These are phyloP conservation scores for Aureobasidium sp. DNA, from an alignment of 2,329 filamentous ascomycete species.

Conservation along the genomic window DNA sequence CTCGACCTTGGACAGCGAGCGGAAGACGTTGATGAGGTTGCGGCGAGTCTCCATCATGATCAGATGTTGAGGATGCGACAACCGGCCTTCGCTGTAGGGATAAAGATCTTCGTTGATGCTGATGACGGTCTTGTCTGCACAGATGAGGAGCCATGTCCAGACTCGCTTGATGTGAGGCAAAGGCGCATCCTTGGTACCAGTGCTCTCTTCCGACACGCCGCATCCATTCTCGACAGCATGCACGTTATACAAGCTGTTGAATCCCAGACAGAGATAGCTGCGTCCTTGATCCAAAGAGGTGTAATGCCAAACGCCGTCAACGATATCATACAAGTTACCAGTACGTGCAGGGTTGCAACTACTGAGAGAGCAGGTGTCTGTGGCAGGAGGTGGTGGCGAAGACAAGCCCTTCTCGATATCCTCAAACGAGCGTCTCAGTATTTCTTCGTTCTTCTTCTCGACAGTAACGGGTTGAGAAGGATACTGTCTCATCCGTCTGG, in stretches of 20 bases:
- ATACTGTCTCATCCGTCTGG: constrained; percentile 25
- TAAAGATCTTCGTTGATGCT: constrained; percentile 58
- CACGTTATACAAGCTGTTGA: constrained; percentile 59
- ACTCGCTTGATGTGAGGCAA: constrained; percentile 47
- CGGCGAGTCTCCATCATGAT: constrained; percentile 46
- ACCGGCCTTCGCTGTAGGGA: constrained; percentile 27
- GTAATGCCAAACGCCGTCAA: constrained; percentile 68
- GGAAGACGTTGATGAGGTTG: constrained; percentile 55
- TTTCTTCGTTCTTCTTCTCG: not conserved
- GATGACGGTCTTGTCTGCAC: constrained; percentile 62
- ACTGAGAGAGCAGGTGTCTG: constrained; percentile 30
- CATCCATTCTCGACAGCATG: constrained; percentile 28
- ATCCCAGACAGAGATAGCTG: constrained; percentile 64
- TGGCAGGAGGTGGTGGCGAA: constrained; percentile 14
- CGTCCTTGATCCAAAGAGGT: constrained; percentile 63
- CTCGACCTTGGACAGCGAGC: constrained; percentile 50
- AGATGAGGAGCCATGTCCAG: constrained; percentile 67
- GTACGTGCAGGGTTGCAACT: constrained; percentile 25
- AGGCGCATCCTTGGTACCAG: constrained; percentile 7
- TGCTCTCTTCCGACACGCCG: constrained; percentile 23
- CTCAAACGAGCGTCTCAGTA: constrained; percentile 9
- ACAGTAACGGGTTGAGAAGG: constrained; percentile 20
- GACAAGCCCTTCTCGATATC: constrained; percentile 28
- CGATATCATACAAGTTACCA: constrained; percentile 50
- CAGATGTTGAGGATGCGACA: constrained; percentile 37